Base-by-base conservation (phyloP, 306 rosid genomes). In the Corylus heterophylla region DNA sequence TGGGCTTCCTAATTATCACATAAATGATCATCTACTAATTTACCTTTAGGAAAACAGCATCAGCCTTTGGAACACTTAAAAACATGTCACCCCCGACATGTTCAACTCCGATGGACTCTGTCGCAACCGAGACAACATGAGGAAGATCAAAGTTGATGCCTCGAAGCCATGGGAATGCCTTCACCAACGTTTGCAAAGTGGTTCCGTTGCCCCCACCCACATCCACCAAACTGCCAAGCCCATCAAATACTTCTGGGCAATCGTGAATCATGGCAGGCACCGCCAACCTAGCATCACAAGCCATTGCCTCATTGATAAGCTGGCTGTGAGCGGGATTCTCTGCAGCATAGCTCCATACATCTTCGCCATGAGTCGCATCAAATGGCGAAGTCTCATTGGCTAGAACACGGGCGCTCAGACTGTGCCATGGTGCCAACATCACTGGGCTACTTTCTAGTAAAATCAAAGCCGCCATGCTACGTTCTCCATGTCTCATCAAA, bases 111-210 rank as follows among this genome's bases (percentile, higher is more conserved):
- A 82, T 62, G 18, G 1, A 75, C 5, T 80, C 5, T 1, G 71
- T 62, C 0, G 85, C 90, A 47, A 7, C 77, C 16, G 80, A 69
- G 18, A 88, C 87, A 20, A 94, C 97, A 37, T 92, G 93, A 1
- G 91, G 89, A 74, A 88, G 90, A 78, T 94, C 97, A 20, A 89
- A 92, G 72, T 94, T 94, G 75, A 90, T 86, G 77, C 86, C 85
- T 20, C 5, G 61, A 17, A 92, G 84, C 85, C 81, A 73, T 18
- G 94, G 90, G 13, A 64, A 86, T 7, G 83, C 90, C 78, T 82
- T 54, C 0, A 63, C 82, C 12, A 90, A 11, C 22, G n/a, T n/a
- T n/a, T n/a, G n/a, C n/a, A n/a, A n/a, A n/a, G n/a, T n/a, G n/a
- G n/a, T n/a, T n/a, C n/a, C n/a, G n/a, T n/a, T n/a, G n/a, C n/a